Base-by-base conservation (phyloP, 331 rosid genomes). In the Spiraea crenata region DNA sequence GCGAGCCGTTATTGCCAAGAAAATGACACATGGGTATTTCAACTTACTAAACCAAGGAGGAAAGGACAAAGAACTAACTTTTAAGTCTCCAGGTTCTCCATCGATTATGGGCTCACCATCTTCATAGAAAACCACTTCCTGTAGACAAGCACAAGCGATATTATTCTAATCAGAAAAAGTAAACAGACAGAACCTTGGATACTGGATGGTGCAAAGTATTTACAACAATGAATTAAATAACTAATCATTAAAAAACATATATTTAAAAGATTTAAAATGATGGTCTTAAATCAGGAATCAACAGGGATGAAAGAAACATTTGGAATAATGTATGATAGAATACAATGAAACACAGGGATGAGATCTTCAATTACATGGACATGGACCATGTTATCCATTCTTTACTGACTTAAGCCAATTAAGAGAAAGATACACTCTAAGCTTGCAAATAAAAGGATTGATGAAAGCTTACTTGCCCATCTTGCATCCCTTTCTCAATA, bases 91-190 rank as follows among this genome's bases (percentile, higher is more conserved):
- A 73, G 95, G 67, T 86, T 95, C 97, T 74, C 97, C 99, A 57
- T 95, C 99, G 60, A 91, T 80, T 82, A 74, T 86, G 73, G 99
- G 96, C 79, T 95, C 99, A 17, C 99, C 99, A 71, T 95, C 99
- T 85, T 95, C 99, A 77, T 91, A 95, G 82, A 95, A 95, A 59
- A 87, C 83, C 69, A 95, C 93, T 86, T 95, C 99, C 99, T 95
- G 85, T 47, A 20, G 17, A 42, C 55, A 31, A 60, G 34, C 52
- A 25, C 0, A 40, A 74, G 8, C 40, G 6, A 59, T 50, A 25
- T 41, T 52, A 44, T 31, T 38, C 16, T 31, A 16, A n/a, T 63
- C 45, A 65, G 63, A 48, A 10, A 34, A 5, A 60, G 58, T 40
- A 25, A 0, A 17, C 3, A 7, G 45, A 61, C 16, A 39, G 35